phyloP scores from a whole-genome alignment of 164 flowering plant species.

The Buxus sempervirens region DNA sequence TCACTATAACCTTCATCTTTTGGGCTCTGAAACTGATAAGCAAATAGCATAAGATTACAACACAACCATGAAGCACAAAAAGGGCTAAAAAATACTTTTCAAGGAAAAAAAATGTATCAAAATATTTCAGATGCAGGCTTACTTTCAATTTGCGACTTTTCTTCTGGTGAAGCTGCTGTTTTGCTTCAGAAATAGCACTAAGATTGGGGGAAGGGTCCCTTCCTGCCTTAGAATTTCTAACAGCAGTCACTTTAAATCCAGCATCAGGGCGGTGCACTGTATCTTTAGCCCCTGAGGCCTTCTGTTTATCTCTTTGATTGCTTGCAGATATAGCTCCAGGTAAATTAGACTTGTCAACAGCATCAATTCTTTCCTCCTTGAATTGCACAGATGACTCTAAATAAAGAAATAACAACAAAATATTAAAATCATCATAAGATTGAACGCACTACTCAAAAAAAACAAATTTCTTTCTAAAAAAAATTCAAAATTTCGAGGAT shows the following conservation, averaged over 20 bases:
- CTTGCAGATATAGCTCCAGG: slow-evolving; percentile 28
- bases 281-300: slow-evolving; percentile 26
- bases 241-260: slow-evolving; percentile 20
- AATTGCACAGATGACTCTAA: slow-evolving; percentile 40
- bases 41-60: slow-evolving; percentile 2
- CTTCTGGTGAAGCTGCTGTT: slow-evolving; percentile 25
- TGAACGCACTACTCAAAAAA: too few relatives aligned
- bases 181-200: slow-evolving; percentile 28
- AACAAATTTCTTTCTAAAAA: too few relatives aligned
- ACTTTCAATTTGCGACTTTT: slow-evolving; percentile 45
- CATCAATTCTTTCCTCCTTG: slow-evolving; percentile 33
- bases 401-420: slow-evolving; percentile 5
- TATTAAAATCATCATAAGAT: neutral
- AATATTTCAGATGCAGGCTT: slow-evolving; percentile 12
- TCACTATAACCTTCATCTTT: slow-evolving; percentile 28
- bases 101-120: neutral
- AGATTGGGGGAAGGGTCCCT: slow-evolving; percentile 21
- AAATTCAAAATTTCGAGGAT: too few relatives aligned
- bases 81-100: neutral
- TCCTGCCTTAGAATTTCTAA: slow-evolving; percentile 22
- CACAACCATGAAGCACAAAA: neutral
- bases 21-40: slow-evolving; percentile 18
- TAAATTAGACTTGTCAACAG: slow-evolving; percentile 26
- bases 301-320: slow-evolving; percentile 31
- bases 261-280: slow-evolving; percentile 20